These are phyloP conservation scores for Dicorynia guianensis DNA, from an alignment of 306 rosid species.

Conservation along the genomic window DNA sequence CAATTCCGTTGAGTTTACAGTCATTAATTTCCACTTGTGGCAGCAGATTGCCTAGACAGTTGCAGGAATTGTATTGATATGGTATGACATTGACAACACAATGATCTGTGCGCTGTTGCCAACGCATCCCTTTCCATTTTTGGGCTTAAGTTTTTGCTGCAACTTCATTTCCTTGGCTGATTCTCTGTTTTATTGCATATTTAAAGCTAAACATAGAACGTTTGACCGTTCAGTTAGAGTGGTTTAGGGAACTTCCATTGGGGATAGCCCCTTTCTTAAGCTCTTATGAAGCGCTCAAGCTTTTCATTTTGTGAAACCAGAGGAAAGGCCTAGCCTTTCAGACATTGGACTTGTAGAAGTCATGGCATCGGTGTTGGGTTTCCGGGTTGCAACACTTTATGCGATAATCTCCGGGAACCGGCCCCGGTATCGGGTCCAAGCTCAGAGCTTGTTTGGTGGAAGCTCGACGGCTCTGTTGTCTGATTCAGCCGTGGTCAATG, in stretches of 20 bases:
- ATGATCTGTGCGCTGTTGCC: no score
- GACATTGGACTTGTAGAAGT: not conserved
- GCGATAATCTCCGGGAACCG: conserved; percentile 25
- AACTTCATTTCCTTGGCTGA: not conserved
- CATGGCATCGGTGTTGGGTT: conserved; percentile 63
- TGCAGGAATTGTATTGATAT: no score
- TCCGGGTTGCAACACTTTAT: conserved; percentile 46
- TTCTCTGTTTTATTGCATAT: not conserved
- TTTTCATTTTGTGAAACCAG: not conserved
- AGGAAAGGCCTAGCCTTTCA: not conserved
- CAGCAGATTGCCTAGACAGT: no score
- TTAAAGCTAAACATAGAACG: conserved; percentile 9
- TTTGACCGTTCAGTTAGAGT: conserved; percentile 5
- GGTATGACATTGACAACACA: no score
- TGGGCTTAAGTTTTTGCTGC: not conserved
- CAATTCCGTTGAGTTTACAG: no score
- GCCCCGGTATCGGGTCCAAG: conserved; percentile 39
- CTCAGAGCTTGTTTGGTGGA: conserved; percentile 45
- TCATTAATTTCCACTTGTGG: no score
- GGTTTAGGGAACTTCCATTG: not conserved
- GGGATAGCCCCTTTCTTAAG: not conserved
- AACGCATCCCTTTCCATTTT: not conserved
- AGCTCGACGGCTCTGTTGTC: conserved; percentile 51
- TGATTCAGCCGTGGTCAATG: conserved; percentile 49
- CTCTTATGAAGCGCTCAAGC: not conserved